Evolutionary conservation across 169 alveolate species (phyloP), one percentile per base, ranked within the genome.

Genomic region (Eimeria acervulina): DNA sequence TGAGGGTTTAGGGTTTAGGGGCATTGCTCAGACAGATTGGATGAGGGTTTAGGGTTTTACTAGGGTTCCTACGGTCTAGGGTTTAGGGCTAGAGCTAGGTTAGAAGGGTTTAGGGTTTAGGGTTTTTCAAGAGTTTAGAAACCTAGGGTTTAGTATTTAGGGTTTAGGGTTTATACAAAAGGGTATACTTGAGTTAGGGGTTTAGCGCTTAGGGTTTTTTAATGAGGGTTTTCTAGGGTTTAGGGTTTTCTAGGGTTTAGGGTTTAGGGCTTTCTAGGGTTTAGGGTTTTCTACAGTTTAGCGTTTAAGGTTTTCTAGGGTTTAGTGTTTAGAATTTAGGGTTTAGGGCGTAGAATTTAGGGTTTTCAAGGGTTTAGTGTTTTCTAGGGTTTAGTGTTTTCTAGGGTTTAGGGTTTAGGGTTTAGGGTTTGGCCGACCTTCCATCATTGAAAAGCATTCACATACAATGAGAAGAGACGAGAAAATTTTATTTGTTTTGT

Each of bases 361-460:
- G n/a, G n/a, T 55, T 55, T 13, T 4, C 17, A 15, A 19, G 42
- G 2, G 2, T 68, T 26, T 17, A 68, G n/a, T n/a, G n/a, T n/a
- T n/a, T n/a, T n/a, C n/a, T n/a, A n/a, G 80, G 42, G 42, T 33
- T 68, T n/a, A 33, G n/a, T 6, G n/a, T n/a, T n/a, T n/a, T n/a
- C n/a, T 47, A 47, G 55, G 55, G 74, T 63, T 63, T 63, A 68
- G 80, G 80, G 80, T 68, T 68, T 68, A 68, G 80, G 80, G 80
- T 68, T 68, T 68, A 68, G 80, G 80, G 80, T 68, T 68, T 68
- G 80, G 80, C n/a, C n/a, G 10, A 68, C 93, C 93, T 59, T 85
- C 93, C 93, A 85, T 85, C 80, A 85, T 85, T 1, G 93, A 85
- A 81, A 72, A 85, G 81, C 66, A 55, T 21, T 85, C 93, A 40